phyloP scores from a whole-genome alignment of 1,284 basidiomycete genomes.

The Anthracocystis panici-leucophaei region DNA sequence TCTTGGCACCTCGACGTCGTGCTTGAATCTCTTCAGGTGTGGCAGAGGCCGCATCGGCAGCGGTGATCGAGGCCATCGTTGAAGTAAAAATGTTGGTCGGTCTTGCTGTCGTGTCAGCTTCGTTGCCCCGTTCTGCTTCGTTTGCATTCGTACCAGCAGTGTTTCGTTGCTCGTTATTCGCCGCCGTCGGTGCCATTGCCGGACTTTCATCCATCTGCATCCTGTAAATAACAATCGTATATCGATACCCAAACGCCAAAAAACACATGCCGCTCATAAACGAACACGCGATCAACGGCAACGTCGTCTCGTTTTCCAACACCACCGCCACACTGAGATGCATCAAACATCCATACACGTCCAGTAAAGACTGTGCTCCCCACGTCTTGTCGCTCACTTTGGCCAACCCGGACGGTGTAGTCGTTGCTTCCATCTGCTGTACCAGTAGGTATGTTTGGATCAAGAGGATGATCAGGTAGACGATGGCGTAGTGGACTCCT shows the following conservation, averaged over 20 bases:
- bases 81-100: background rate
- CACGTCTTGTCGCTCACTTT: conserved; percentile 61
- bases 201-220: conserved; percentile 35
- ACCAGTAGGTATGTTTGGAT: conserved; percentile 61
- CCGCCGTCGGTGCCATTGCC: conserved; percentile 8
- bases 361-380: conserved; percentile 60
- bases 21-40: conserved; percentile 19
- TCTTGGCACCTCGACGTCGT: conserved; percentile 17
- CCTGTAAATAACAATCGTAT: conserved; percentile 37
- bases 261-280: conserved; percentile 48
- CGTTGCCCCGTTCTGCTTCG: conserved; percentile 7
- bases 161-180: background rate
- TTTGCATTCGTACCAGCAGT: conserved; percentile 6
- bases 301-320: conserved; percentile 44
- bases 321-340: conserved; percentile 43
- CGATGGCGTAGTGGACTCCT: conserved; percentile 56
- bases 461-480: conserved; percentile 56
- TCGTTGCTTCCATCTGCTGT: conserved; percentile 66
- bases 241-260: conserved; percentile 44
- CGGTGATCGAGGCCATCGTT: conserved; percentile 4
- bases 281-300: conserved; percentile 35
- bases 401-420: conserved; percentile 55
- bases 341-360: conserved; percentile 54
- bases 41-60: conserved; percentile 8
- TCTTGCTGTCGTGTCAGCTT: background rate